These are phyloP conservation scores for Xylaria acuta DNA, from an alignment of 495 filamentous ascomycete species.

Conservation along the genomic window DNA sequence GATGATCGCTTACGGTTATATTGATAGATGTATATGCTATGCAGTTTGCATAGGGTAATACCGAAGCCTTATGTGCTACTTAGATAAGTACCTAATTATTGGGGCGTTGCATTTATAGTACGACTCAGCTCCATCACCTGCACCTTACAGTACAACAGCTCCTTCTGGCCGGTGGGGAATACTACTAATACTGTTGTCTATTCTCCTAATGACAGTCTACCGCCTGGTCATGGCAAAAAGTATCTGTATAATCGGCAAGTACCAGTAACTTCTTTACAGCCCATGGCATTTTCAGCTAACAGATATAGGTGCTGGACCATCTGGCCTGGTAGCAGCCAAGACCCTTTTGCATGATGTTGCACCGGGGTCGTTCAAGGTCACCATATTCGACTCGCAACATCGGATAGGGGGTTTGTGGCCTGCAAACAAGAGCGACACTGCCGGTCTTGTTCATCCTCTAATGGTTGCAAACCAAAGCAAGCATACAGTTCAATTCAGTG, in stretches of 20 bases:
- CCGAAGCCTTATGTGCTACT: too few relatives aligned
- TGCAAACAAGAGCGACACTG: conserved; percentile 45
- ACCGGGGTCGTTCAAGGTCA: conserved; percentile 66
- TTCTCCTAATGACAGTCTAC: neutral
- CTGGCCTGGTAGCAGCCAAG: conserved; percentile 83
- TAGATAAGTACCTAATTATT: neutral
- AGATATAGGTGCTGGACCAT: conserved; percentile 73
- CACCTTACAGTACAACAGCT: neutral
- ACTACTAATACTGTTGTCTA: neutral
- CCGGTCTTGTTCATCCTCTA: conserved; percentile 62
- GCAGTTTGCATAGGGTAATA: neutral
- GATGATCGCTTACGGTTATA: neutral
- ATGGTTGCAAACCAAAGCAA: conserved; percentile 83
- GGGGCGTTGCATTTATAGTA: neutral
- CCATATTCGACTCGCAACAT: conserved; percentile 70
- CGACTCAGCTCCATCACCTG: neutral
- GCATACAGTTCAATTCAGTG: conserved; percentile 80
- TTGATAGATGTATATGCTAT: neutral
- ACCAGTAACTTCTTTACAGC: neutral
- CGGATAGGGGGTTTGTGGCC: conserved; percentile 83
- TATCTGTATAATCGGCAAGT: conserved; percentile 72
- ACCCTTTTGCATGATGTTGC: conserved; percentile 69
- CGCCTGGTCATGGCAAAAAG: conserved; percentile 52
- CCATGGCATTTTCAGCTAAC: conserved; percentile 14
- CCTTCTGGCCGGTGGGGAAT: neutral